These are phyloP conservation scores for Nicotiana obtusifolia DNA, from an alignment of 257 asterid genomes.

Conservation along the genomic window DNA sequence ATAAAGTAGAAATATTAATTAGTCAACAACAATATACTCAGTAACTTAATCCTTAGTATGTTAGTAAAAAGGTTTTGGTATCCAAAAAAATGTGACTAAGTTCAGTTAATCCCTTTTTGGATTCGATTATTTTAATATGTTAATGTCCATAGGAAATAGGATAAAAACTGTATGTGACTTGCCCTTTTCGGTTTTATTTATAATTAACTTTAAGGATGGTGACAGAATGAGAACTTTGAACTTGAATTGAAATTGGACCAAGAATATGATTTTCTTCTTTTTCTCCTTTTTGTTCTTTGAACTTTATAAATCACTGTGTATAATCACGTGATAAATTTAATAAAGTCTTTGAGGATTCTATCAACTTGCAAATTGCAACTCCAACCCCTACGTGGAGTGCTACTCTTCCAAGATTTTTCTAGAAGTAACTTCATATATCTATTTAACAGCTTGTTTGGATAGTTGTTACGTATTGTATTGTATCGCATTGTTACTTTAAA, in stretches of 20 bases:
- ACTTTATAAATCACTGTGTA: background rate
- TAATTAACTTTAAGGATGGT: background rate
- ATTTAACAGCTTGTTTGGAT: no score
- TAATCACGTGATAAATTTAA: constrained; percentile 1
- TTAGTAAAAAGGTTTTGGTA: background rate
- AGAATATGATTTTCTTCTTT: background rate
- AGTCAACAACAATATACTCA: background rate
- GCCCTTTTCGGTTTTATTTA: background rate
- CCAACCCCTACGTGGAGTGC: background rate
- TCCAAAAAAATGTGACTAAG: constrained; percentile 1
- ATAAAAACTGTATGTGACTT: background rate
- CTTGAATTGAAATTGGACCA: background rate
- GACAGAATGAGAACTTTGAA: background rate
- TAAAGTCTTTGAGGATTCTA: background rate
- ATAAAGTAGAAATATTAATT: background rate
- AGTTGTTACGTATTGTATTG: no score
- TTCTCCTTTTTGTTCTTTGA: background rate
- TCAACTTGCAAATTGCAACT: background rate
- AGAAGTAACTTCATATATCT: background rate
- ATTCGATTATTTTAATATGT: background rate
- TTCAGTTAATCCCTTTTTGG: constrained; percentile 2
- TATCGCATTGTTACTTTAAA: no score
- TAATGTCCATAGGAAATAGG: background rate
- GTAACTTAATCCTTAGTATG: background rate
- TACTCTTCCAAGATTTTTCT: background rate